Conservation (phyloP, 2,329 filamentous ascomycete genomes). For the Exserohilum turcica region DNA sequence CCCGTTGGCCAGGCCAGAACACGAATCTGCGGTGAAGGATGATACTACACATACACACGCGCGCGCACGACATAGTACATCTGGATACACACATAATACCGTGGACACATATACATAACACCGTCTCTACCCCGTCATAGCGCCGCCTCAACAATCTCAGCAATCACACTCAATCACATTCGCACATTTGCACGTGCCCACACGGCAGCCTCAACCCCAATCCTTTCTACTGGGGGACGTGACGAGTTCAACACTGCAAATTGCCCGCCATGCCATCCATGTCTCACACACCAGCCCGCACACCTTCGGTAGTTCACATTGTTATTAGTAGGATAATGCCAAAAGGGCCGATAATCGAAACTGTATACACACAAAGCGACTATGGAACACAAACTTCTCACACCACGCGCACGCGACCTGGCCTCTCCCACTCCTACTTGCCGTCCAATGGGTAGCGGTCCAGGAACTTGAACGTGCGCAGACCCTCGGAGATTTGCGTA, state of each 20-base stretch:
- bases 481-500: constrained; percentile 52
- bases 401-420: no score
- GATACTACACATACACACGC: no score
- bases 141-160: not conserved
- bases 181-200: not conserved
- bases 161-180: no score
- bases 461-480: constrained; percentile 69
- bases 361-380: not conserved
- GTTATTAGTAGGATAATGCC: not conserved
- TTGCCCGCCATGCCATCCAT: not conserved
- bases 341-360: not conserved
- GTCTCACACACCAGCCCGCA: not conserved
- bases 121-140: no score
- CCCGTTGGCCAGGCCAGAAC: not conserved
- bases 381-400: not conserved
- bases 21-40: no score
- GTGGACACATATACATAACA: no score
- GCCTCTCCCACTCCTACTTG: no score
- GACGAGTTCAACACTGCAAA: not conserved
- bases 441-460: constrained; percentile 65
- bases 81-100: no score
- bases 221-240: not conserved
- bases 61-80: no score
- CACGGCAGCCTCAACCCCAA: not conserved
- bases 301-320: not conserved